These are phyloP conservation scores for Hydrangea macrophylla DNA, from an alignment of 148 eudicot species.

Conservation along the genomic window DNA sequence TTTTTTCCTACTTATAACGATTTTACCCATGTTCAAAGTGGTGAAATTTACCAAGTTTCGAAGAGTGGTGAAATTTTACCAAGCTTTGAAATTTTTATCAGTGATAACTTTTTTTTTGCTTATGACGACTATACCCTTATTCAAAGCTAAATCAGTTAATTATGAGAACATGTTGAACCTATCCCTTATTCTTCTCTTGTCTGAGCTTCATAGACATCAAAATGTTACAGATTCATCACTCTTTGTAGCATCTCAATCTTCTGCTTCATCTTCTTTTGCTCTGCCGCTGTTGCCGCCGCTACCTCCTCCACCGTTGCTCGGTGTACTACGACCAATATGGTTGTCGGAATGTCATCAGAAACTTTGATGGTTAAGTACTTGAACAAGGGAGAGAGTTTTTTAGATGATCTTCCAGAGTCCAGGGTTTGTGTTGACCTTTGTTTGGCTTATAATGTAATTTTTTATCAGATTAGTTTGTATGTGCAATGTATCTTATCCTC, in stretches of 20 bases:
- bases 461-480: background rate
- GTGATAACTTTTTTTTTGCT: too few species aligned
- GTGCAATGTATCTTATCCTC: background rate
- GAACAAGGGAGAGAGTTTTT: background rate
- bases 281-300: background rate
- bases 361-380: background rate
- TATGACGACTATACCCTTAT: too few species aligned
- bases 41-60: too few species aligned
- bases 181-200: conserved; percentile 40
- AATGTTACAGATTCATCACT: conserved; percentile 8
- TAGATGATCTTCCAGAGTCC: conserved; percentile 18
- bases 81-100: too few species aligned
- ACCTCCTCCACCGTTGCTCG: background rate
- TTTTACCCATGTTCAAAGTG: too few species aligned
- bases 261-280: background rate
- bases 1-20: too few species aligned
- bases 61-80: too few species aligned
- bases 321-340: conserved; percentile 2
- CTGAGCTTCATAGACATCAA: conserved; percentile 33
- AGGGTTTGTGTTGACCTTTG: conserved; percentile 31
- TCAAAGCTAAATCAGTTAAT: too few species aligned
- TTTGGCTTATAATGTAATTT: conserved; percentile 19
- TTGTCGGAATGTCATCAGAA: conserved; percentile 1
- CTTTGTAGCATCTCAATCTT: background rate
- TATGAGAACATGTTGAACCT: too few species aligned